Evolutionary conservation across 2,329 filamentous ascomycete genomes (phyloP), one percentile per base, ranked within the genome.

Genomic region (Pezicula carpinea): DNA sequence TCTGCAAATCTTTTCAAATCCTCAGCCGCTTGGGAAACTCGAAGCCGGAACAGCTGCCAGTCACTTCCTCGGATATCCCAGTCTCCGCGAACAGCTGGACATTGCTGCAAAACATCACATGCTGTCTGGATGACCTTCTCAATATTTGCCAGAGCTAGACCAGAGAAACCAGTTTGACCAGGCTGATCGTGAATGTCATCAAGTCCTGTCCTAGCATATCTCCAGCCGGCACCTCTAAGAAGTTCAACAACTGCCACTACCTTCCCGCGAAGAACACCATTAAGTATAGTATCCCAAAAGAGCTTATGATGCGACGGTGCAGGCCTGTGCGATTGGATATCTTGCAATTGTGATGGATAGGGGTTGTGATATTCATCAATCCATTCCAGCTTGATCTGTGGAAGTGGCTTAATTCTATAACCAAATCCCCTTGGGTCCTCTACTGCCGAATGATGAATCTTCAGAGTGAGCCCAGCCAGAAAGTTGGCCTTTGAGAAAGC

Each of bases 261-360:
- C 48, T 85, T 83, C 35, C 91, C 92, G 39, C 90, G 85, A 21
- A 95, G 72, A 18, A 91, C 73, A 13, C 82, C 74, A 46, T 80
- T 80, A 57, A 85, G 87, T n/a, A 96, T 72, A 1, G 82, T 82
- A 61, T 91, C 87, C 92, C 92, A 97, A 67, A 89, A 97, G 31
- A 86, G 73, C 21, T 76, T 72, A 59, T 93, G 87, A 36, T 82
- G 81, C 2, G 89, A 85, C 18, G 90, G 88, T 49, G 87, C 87
- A 1, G 87, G 87, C 39, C 75, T 75, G 56, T 82, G 69, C 22
- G 75, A 73, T 52, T 79, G 70, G 19, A 96, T 76, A 4, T 82
- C 73, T 32, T 80, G 72, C 19, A 87, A 71, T 58, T 91, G 85
- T 43, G 80, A 75, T 2, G 77, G 75, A 57, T 87, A 87, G 21